Percentiles rank a stretch among this genome's conserved stretches.
Evolutionary conservation across 169 alveolate species (phyloP).

Genomic region (Condylostoma magnum): DNA sequence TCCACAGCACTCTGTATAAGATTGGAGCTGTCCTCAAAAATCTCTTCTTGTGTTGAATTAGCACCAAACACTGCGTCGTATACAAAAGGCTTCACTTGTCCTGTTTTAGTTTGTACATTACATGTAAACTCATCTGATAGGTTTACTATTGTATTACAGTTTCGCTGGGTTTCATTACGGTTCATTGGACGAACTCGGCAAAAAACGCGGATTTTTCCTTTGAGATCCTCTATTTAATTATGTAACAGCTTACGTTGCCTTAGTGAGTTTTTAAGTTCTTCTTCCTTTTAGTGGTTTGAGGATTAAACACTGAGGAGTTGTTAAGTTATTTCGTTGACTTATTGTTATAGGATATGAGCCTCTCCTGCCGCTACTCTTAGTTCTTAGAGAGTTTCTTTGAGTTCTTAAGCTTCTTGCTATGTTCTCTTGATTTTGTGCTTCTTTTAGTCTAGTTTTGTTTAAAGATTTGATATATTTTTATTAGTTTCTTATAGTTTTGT

Average conservation of each 20-base stretch:
- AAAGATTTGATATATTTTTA: too few relatives aligned
- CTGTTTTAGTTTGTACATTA: conserved; percentile 26
- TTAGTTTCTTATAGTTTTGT: too few relatives aligned
- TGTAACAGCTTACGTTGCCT: conserved; percentile 37
- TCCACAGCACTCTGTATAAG: conserved; percentile 75
- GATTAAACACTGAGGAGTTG: too few relatives aligned
- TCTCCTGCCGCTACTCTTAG: too few relatives aligned
- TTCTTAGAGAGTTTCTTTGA: too few relatives aligned
- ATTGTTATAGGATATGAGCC: too few relatives aligned
- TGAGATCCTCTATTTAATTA: conserved; percentile 74
- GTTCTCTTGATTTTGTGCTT: too few relatives aligned
- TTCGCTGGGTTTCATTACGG: conserved; percentile 43
- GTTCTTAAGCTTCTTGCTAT: too few relatives aligned
- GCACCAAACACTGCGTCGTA: conserved; percentile 57
- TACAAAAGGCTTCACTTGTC: conserved; percentile 46
- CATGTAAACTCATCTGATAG: conserved; percentile 36
- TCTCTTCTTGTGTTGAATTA: conserved; percentile 56
- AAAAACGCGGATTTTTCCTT: conserved; percentile 84
- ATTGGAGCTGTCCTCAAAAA: conserved; percentile 69
- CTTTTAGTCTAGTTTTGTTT: too few relatives aligned
- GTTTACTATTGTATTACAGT: conserved; percentile 36
- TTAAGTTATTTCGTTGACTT: too few relatives aligned
- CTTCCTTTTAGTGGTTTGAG: too few relatives aligned
- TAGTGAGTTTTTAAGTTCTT: background rate
- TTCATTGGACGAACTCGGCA: conserved; percentile 85